Conservation (phyloP, 2,329 filamentous ascomycete genomes). For the Neofusicoccum laricinum region DNA sequence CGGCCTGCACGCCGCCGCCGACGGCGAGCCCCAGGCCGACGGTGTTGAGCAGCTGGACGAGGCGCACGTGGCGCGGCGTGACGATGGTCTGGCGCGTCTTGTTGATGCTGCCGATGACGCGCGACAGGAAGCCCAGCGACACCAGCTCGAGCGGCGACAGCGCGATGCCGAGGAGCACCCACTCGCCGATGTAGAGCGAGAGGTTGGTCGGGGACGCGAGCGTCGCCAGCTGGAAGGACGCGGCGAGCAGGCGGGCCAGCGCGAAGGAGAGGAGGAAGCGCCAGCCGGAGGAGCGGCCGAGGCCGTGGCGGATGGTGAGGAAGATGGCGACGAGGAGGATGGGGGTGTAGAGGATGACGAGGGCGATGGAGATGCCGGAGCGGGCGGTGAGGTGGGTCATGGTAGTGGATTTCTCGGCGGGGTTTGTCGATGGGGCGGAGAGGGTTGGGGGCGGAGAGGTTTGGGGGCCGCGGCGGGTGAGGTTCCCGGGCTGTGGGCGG, state of each 20-base stretch:
- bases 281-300: conserved; percentile 4
- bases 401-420: background rate
- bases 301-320: conserved; percentile 12
- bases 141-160: conserved; percentile 9
- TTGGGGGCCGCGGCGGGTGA: background rate
- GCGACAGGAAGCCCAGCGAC: conserved; percentile 7
- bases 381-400: background rate
- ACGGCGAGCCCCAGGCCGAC: background rate
- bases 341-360: conserved; percentile 7
- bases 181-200: conserved; percentile 13
- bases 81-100: background rate
- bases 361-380: conserved; percentile 2
- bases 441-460: background rate
- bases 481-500: too few relatives aligned
- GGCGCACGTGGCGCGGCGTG: conserved; percentile 2
- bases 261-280: conserved; percentile 11
- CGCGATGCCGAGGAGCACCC: conserved; percentile 12
- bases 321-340: background rate
- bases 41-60: conserved; percentile 7
- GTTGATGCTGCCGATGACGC: conserved; percentile 1
- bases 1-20: background rate
- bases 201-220: background rate
- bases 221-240: conserved; percentile 5
- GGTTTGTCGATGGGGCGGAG: background rate
- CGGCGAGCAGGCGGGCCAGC: background rate